Evolutionary conservation across 352 stramenopile genomes (phyloP), one percentile per base, ranked within the genome.

Genomic region (Pythium myriotylum): DNA sequence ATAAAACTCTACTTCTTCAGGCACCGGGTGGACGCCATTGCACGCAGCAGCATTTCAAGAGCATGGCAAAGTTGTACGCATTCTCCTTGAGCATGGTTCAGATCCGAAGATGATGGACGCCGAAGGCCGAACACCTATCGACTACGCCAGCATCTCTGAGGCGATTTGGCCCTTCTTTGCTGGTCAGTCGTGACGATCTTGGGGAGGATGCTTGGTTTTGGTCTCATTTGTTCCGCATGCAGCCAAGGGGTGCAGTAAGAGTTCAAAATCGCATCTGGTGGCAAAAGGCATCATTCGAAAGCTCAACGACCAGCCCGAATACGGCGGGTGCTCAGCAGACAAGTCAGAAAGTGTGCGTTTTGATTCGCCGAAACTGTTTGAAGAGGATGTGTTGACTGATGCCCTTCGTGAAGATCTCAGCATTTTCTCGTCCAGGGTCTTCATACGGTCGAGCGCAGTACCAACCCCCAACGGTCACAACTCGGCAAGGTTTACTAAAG

Each of bases 381-480:
- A n/a, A n/a, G n/a, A n/a, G n/a, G n/a, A n/a, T n/a, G n/a, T n/a
- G n/a, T n/a, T n/a, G 4, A 40, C 5, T 43, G n/a, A 6, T 65
- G 24, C 26, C 9, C 6, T 57, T 17, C 40, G 20, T 16, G 1
- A 58, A 93, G 84, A 83, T 93, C 55, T 87, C 81, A 10, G 79
- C 77, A 12, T 89, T 91, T 45, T 93, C 84, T 4, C 76, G 84
- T 9, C 84, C 84, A 12, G 84, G 81, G 14, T 93, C 84, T 1
- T 81, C 84, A 17, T 93, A 93, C 62, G 77, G 70, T 22, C 62
- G 80, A 41, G 81, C 79, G 9, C 80, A 91, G 43, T 76, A 86
- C 55, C 73, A 88, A 24, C 78, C 77, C 0, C 76, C 78, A 1
- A 67, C 77, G 0, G 68, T 52, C 6, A 50, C 49, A 27, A 82